Conservation (phyloP, 2,329 filamentous ascomycete species). For the Ceratocystis smalleyi region DNA sequence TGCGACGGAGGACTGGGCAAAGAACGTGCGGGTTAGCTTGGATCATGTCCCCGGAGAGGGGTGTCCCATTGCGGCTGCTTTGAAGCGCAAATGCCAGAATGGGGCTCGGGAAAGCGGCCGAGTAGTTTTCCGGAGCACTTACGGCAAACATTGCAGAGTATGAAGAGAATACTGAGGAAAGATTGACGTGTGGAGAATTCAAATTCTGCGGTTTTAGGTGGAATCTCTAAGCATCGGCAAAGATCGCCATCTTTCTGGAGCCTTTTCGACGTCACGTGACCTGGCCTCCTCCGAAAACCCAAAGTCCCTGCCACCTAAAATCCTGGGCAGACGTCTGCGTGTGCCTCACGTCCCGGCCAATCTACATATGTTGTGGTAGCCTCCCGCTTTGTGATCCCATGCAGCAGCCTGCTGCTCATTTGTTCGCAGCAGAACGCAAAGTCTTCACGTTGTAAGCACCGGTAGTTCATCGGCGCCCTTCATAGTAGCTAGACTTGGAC, state of each 20-base stretch:
- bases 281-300: neutral
- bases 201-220: constrained; percentile 3
- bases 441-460: neutral
- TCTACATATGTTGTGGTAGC: too few relatives aligned
- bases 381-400: too few relatives aligned
- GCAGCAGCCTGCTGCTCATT: too few relatives aligned
- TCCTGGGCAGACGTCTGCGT: too few relatives aligned
- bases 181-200: neutral
- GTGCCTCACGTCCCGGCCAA: too few relatives aligned
- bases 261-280: constrained; percentile 15
- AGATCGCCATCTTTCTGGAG: constrained; percentile 14
- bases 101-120: neutral
- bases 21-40: constrained; percentile 1
- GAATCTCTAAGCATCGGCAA: constrained; percentile 12
- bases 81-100: neutral
- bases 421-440: neutral
- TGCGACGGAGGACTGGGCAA: constrained; percentile 11
- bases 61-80: neutral
- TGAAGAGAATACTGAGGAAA: neutral
- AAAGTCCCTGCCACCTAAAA: neutral
- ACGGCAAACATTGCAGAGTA: constrained; percentile 16
- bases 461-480: neutral
- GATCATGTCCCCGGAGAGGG: neutral
- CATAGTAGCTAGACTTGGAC: neutral
- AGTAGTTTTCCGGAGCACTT: neutral